A percentile compares a stretch with the other conserved stretches of the same genome.
Conservation (phyloP, 208 protist species). For the Leishmania arabica region DNA sequence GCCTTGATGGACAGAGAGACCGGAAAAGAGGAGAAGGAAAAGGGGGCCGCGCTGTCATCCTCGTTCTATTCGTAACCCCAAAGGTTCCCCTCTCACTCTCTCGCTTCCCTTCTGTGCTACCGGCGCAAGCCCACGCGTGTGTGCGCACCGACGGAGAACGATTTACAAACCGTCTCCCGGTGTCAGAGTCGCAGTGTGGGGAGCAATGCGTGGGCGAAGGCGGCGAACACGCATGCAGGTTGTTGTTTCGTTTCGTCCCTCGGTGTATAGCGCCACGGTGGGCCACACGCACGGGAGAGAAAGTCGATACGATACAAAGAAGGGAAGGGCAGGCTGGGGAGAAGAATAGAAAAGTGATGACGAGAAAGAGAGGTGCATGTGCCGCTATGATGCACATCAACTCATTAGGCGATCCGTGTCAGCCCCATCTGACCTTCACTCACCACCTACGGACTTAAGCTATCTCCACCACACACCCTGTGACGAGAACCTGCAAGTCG, state of each 20-base stretch:
- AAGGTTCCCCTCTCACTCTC: background rate
- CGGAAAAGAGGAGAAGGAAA: background rate
- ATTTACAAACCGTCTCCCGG: background rate
- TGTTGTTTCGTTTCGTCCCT: background rate
- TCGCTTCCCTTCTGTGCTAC: background rate
- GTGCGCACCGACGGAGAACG: background rate
- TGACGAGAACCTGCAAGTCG: background rate
- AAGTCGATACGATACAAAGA: constrained; percentile 1
- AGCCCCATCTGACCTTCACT: background rate
- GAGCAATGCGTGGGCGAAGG: background rate
- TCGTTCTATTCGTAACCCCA: background rate
- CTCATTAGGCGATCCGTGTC: background rate
- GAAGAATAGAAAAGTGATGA: constrained; percentile 9
- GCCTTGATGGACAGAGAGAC: background rate
- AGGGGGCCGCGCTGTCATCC: background rate
- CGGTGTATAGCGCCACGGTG: background rate
- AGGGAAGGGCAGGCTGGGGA: background rate
- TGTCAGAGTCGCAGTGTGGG: background rate
- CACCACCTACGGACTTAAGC: background rate
- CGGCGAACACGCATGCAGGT: background rate
- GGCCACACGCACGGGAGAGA: background rate
- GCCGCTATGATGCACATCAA: background rate
- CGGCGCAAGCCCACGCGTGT: background rate
- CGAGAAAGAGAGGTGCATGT: background rate
- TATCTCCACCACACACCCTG: background rate